Evolutionary conservation across 495 filamentous ascomycete genomes (phyloP).

Genomic region (Penicillium mononematosum): DNA sequence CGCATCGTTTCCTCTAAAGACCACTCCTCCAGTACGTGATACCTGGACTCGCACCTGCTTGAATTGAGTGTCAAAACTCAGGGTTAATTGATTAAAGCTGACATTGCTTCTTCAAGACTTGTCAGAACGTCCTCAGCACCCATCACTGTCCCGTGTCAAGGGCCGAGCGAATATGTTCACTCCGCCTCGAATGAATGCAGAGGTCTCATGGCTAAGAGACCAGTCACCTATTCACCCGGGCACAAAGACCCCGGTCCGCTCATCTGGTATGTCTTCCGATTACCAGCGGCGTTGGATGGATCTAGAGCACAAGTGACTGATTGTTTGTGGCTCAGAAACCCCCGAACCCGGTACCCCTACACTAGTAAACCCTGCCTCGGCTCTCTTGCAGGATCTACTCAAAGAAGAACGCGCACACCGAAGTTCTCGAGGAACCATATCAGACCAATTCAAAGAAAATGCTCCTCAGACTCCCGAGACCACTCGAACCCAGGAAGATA

Average conservation of each 20-base stretch:
- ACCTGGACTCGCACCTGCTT: not conserved
- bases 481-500: conserved; percentile 33
- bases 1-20: conserved; percentile 22
- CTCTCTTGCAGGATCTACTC: conserved; percentile 46
- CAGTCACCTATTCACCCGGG: conserved; percentile 27
- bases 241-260: conserved; percentile 25
- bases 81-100: not conserved
- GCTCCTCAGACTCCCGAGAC: conserved; percentile 35
- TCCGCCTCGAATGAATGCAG: conserved; percentile 30
- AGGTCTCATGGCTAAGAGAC: conserved; percentile 40
- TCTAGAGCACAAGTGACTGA: conserved; percentile 12
- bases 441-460: conserved; percentile 28
- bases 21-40: conserved; percentile 29
- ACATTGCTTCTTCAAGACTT: conserved; percentile 22
- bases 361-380: conserved; percentile 46
- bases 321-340: conserved; percentile 22
- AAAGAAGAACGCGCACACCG: conserved; percentile 49
- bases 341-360: conserved; percentile 31
- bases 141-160: conserved; percentile 40
- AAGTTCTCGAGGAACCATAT: conserved; percentile 28
- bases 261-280: conserved; percentile 18
- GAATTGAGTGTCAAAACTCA: conserved; percentile 1
- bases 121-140: conserved; percentile 33
- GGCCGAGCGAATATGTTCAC: conserved; percentile 40
- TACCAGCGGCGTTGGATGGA: not conserved